These are phyloP conservation scores for cucumber (Cucumis sativus) DNA, from an alignment of 306 rosid species.

Conservation along the genomic window DNA sequence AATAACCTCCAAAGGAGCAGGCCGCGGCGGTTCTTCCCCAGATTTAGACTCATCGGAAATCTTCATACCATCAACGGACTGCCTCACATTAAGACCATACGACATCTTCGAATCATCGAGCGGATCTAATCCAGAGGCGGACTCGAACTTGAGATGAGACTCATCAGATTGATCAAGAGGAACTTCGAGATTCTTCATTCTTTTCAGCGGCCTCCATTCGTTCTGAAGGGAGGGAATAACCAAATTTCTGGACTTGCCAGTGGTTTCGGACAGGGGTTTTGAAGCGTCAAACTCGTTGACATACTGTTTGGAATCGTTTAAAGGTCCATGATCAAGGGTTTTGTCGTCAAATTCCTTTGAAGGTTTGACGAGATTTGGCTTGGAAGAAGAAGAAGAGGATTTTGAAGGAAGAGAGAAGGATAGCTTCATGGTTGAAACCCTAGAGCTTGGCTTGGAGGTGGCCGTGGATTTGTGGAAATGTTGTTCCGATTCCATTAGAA, in stretches of 20 bases:
- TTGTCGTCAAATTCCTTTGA: slow-evolving; percentile 2
- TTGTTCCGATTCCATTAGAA: background rate
- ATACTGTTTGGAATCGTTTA: slow-evolving; percentile 4
- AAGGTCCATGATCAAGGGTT: background rate
- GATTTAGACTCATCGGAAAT: background rate
- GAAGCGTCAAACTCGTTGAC: slow-evolving; percentile 25
- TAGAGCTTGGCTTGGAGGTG: background rate
- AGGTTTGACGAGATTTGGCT: slow-evolving; percentile 18
- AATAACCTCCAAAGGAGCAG: slow-evolving; percentile 13
- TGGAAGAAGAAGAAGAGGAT: slow-evolving; percentile 23
- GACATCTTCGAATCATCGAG: slow-evolving; percentile 27
- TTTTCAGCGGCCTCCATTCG: slow-evolving; percentile 23
- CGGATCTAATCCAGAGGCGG: slow-evolving; percentile 8
- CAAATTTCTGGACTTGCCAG: background rate
- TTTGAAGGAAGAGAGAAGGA: slow-evolving; percentile 32
- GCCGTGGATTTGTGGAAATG: background rate
- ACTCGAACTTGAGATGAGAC: slow-evolving; percentile 26
- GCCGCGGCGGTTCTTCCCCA: background rate
- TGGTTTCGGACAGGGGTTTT: slow-evolving; percentile 10
- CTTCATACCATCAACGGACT: background rate
- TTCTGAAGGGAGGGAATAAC: slow-evolving; percentile 22
- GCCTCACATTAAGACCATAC: slow-evolving; percentile 46
- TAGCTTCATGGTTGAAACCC: slow-evolving; percentile 17
- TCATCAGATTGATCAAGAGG: slow-evolving; percentile 16
- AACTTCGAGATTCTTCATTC: slow-evolving; percentile 28